Percentiles rank a stretch among this genome's conserved stretches.
Evolutionary conservation across 345 rosid species (phyloP).

Genomic region (Ailanthus altissimus): DNA sequence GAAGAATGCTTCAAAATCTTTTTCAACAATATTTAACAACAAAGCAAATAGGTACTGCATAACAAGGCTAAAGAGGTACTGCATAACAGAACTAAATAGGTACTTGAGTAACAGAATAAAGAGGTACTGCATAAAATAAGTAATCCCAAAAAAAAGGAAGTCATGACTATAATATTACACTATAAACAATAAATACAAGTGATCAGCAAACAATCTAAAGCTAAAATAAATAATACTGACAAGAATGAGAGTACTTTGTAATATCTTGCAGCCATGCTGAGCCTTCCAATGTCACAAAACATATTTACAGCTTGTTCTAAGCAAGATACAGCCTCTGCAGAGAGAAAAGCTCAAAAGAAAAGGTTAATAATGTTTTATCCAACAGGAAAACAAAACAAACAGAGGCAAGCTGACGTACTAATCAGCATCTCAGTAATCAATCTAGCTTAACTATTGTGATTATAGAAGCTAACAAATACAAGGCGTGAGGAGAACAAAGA

Average conservation of each 20-base stretch:
- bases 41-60: neutral
- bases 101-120: neutral
- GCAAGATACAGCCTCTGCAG: conserved; percentile 91
- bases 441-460: neutral
- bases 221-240: conserved; percentile 3
- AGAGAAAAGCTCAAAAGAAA: conserved; percentile 6
- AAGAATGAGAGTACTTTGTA: conserved; percentile 58
- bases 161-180: neutral
- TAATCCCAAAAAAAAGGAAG: neutral
- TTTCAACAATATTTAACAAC: neutral
- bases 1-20: neutral
- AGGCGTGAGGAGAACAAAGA: neutral
- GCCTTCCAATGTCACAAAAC: conserved; percentile 92
- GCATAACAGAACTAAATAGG: no score
- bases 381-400: neutral
- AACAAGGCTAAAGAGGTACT: conserved; percentile 4
- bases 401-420: neutral
- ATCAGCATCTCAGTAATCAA: neutral
- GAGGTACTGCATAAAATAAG: neutral
- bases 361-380: conserved; percentile 9
- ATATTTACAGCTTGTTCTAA: conserved; percentile 76
- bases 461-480: neutral
- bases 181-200: neutral
- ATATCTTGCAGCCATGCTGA: conserved; percentile 98
- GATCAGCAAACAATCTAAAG: neutral